Evolutionary conservation across 179 eudicot species (phyloP).

Genomic region (Spergularia azorica): DNA sequence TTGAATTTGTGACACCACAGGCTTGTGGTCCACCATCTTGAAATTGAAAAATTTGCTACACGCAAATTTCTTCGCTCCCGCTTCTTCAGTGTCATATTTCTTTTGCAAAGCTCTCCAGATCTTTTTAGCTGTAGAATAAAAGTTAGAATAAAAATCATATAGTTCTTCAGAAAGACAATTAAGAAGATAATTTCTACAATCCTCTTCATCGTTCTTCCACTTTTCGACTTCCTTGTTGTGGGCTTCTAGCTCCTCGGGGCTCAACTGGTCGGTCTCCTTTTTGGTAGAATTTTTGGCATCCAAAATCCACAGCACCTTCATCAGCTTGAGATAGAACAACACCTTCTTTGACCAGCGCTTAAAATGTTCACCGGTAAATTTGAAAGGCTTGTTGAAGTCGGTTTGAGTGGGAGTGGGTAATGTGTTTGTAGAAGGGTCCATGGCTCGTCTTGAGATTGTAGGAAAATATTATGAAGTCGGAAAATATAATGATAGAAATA

Average conservation of each 20-base stretch:
- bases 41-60: slow-evolving; percentile 4
- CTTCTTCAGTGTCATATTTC: slow-evolving; percentile 27
- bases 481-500: too few relatives aligned
- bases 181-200: slow-evolving; percentile 25
- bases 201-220: slow-evolving; percentile 8
- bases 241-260: background rate
- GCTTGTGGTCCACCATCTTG: slow-evolving; percentile 14
- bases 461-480: too few relatives aligned
- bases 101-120: too few relatives aligned
- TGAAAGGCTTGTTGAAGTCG: slow-evolving; percentile 16
- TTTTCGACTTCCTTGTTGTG: background rate
- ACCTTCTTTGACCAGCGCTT: slow-evolving; percentile 13
- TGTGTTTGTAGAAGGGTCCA: background rate
- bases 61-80: slow-evolving; percentile 22
- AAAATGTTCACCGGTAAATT: slow-evolving; percentile 10
- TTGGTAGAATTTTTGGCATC: slow-evolving; percentile 9
- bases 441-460: background rate
- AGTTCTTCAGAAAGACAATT: slow-evolving; percentile 26
- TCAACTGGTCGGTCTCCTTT: background rate
- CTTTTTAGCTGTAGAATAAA: slow-evolving; percentile 2
- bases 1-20: background rate
- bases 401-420: background rate
- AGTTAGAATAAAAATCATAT: too few relatives aligned
- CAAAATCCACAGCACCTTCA: slow-evolving; percentile 12
- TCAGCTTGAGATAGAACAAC: slow-evolving; percentile 5